Evolutionary conservation across 2,329 filamentous ascomycete genomes (phyloP).

Genomic region (Ophiocordyceps camponoti-rufipedis): DNA sequence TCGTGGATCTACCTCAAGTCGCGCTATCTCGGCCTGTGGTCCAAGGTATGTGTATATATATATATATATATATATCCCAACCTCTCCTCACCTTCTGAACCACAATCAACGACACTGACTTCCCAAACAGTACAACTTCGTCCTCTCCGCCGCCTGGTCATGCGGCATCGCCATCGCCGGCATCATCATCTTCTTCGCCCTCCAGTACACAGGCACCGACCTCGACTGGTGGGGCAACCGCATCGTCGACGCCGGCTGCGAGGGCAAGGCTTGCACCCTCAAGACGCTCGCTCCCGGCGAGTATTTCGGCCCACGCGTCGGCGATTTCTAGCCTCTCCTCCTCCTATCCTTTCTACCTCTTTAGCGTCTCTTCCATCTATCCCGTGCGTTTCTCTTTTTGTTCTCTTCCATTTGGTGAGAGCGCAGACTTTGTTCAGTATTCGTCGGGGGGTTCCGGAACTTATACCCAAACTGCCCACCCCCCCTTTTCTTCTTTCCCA

Average conservation of each 20-base stretch:
- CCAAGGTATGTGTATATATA: constrained; percentile 4
- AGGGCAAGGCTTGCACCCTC: constrained; percentile 20
- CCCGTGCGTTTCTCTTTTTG: no score
- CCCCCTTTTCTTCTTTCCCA: no score
- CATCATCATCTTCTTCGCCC: constrained; percentile 34
- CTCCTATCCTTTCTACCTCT: not conserved
- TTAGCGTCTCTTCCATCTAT: not conserved
- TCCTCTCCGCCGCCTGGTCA: constrained; percentile 31
- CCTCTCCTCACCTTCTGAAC: no score
- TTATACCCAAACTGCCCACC: no score
- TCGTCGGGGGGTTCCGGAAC: no score
- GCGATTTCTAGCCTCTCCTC: constrained; percentile 12
- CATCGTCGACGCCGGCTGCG: constrained; percentile 19
- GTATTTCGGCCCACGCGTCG: constrained; percentile 21
- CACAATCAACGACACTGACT: no score
- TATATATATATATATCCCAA: no score
- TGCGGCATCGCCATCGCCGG: constrained; percentile 30
- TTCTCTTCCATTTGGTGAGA: no score
- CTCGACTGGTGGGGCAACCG: constrained; percentile 32
- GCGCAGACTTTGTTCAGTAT: no score
- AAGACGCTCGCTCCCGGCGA: constrained; percentile 16
- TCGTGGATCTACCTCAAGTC: constrained; percentile 33
- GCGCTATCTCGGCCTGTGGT: constrained; percentile 30
- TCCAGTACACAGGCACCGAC: constrained; percentile 23
- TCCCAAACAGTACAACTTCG: constrained; percentile 30